Base-by-base conservation (phyloP, 2,329 filamentous ascomycete genomes). In the Diaporthe destruens region DNA sequence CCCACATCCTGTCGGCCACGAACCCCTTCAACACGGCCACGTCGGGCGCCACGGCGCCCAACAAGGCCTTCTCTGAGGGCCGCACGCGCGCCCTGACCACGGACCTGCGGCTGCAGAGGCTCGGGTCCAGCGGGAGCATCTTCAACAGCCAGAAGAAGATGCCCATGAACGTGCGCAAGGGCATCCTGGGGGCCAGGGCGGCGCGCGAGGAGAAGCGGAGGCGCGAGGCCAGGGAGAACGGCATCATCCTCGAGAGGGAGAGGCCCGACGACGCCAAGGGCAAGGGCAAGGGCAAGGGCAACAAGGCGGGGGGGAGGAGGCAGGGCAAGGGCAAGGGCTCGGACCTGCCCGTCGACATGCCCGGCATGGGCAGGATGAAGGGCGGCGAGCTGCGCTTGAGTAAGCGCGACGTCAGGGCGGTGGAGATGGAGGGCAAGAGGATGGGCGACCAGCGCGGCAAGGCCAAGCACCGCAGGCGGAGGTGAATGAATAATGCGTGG, bases 91-190 rank as follows among this genome's bases (percentile, higher is more conserved):
- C 94, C 76, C 94, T 93, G 81, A 94, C 95, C 0, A 90, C 93
- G 7, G 96, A 98, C 81, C 84, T 98, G 76, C 93, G 96, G 72
- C 86, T 98, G 61, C 93, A 94, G 80, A 88, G 92, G 14, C 87
- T 98, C 3, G 95, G 95, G 9, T 91, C 92, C n/a, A 95, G 93
- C 78, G 81, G 72, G 29, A 94, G 93, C 25, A 87, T 97, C 59
- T 91, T 92, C 76, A 87, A 87, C 95, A 97, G 82, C 88, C 44
- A 51, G 44, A 49, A 92, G 72, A 95, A 92, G 77, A 98, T 98
- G 94, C 96, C 96, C 23, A 93, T 97, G 87, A 84, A 90, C 54
- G 92, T 96, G 79, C 89, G 95, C 73, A 94, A 93, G 82, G 95
- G 96, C n/a, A 98, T 98, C 74, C 84, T 85, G 20, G 87, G 88